Evolutionary conservation across 305 asterid species (phyloP), one percentile per base, ranked within the genome.

Genomic region (Fraxinus platypoda): DNA sequence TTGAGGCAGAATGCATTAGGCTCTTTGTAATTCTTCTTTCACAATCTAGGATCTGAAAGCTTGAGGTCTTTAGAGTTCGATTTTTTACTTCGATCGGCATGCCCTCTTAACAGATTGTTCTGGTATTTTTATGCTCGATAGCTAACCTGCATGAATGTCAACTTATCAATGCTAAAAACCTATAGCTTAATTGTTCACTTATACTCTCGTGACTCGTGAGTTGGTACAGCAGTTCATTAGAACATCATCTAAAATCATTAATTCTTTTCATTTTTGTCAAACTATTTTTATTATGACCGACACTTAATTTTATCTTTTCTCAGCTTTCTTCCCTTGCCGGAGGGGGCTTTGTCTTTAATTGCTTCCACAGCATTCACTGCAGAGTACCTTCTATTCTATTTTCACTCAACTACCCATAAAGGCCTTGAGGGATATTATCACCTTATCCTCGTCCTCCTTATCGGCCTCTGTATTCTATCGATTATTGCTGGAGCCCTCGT

Each of bases 351-450:
- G 64, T 93, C 97, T 90, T 84, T 93, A 34, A 83, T 91, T 4
- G 92, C 88, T 28, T 88, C 99, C 49, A 85, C 97, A 52, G 99
- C 98, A 54, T 97, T 97, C 88, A 83, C 92, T 17, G 96, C 98
- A 26, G 99, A 97, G 92, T 97, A 89, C 81, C 90, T 94, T 43
- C 77, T 94, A 75, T 97, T 97, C 92, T 90, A 91, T 77, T 97
- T 94, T 85, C 99, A 97, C 83, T 97, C 99, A 21, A 97, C 99
- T 8, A 88, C 97, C 6, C 99, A 97, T 90, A 91, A 86, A 83
- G 98, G 99, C 81, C 97, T 94, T 0, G 98, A 97, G 87, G 99
- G 99, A 6, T 93, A 90, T 66, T 97, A 97, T 84, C 99, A 96
- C 83, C 91, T 92, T 26, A 88, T 96, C 88, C 99, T 96, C 2